phyloP scores from a whole-genome alignment of 805 yeast species.

The Cyberlindnera mississippiensis region DNA sequence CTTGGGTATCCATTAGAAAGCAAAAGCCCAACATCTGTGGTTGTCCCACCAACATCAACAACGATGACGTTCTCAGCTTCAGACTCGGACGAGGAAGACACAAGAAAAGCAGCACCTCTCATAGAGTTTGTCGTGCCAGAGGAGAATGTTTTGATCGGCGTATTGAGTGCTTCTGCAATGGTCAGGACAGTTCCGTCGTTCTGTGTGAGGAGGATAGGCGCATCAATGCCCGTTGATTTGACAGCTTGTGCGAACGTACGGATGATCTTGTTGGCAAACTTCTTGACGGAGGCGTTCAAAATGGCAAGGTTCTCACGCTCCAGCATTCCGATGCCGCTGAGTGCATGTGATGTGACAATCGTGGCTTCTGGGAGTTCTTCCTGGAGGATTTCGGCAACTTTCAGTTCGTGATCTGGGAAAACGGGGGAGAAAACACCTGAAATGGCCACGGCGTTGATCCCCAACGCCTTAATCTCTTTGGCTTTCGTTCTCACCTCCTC shows the following conservation, averaged over 20 bases:
- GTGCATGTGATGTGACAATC: conserved; percentile 37
- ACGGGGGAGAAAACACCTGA: conserved; percentile 40
- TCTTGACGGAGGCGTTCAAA: conserved; percentile 41
- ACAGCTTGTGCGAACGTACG: conserved; percentile 37
- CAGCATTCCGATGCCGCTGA: conserved; percentile 41
- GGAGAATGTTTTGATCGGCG: conserved; percentile 45
- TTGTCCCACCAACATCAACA: conserved; percentile 49
- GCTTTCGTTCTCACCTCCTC: conserved; percentile 30
- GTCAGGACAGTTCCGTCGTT: conserved; percentile 49
- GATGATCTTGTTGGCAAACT: conserved; percentile 40
- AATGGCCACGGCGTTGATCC: conserved; percentile 37
- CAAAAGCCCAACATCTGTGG: conserved; percentile 45
- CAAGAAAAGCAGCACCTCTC: conserved; percentile 45
- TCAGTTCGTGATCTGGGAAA: conserved; percentile 35
- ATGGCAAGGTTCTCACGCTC: conserved; percentile 47
- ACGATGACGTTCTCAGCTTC: conserved; percentile 33
- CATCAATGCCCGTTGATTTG: conserved; percentile 32
- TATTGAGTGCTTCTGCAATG: conserved; percentile 35
- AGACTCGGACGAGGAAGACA: conserved; percentile 12
- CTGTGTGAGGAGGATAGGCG: conserved; percentile 42
- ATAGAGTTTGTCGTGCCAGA: conserved; percentile 49
- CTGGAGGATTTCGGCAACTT: conserved; percentile 32
- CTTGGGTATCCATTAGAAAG: conserved; percentile 45
- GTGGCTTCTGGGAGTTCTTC: conserved; percentile 33
- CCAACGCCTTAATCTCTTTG: conserved; percentile 29